Base-by-base conservation (phyloP, 2,329 filamentous ascomycete species). In the Tothia fuscella region DNA sequence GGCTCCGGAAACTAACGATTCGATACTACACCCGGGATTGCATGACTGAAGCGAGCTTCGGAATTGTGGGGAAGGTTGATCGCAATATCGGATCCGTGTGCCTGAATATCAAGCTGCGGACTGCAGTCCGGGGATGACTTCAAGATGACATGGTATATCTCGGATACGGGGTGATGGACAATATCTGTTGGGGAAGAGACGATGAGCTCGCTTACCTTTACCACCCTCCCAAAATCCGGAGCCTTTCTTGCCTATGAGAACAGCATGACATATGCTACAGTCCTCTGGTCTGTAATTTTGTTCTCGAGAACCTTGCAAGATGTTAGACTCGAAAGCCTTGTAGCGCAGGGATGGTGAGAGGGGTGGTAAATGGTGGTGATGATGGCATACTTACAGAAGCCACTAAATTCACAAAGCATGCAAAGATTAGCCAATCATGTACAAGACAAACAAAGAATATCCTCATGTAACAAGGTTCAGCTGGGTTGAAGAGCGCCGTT, bases 151-250 rank as follows among this genome's bases (percentile, higher is more conserved):
- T n/a, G n/a, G n/a, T n/a, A n/a, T n/a, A n/a, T n/a, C n/a, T n/a
- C n/a, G n/a, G n/a, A n/a, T n/a, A n/a, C n/a, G n/a, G n/a, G n/a
- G n/a, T n/a, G n/a, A n/a, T n/a, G n/a, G n/a, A n/a, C n/a, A n/a
- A n/a, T n/a, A n/a, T n/a, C n/a, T 19, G 14, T 10, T 14, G 7
- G 17, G 17, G 14, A 34, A 10, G 16, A 34, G 17, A 34, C 9
- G 16, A 34, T 9, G 13, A 34, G 16, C 32, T 34, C 7, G 20
- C 56, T 45, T 50, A 53, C 60, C 60, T 52, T 82, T 85, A 2
- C 85, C 85, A 9, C 85, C 85, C 64, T 93, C 85, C 85, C 85
- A 93, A 61, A 87, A 93, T 0, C 85, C 85, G 32, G 65, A 66
- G 6, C 66, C 65, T 3, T 74, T 74, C 53, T 76, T 79, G 48